Base-by-base conservation (phyloP, 2,329 filamentous ascomycete species). In the Aaosphaeria pasadenensis region DNA sequence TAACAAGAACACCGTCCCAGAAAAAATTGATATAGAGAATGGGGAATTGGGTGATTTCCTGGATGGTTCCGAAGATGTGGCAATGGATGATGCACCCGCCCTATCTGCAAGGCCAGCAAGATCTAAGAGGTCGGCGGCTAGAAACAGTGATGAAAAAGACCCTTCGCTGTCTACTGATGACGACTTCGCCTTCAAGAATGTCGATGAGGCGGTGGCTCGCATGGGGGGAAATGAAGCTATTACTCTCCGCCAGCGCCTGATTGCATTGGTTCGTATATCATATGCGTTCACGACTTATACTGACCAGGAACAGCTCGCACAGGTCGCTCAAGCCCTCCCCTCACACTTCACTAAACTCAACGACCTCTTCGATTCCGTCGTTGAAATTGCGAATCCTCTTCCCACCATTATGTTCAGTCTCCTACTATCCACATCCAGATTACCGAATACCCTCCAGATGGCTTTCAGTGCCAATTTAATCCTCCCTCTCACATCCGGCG, bases 21-120 rank as follows among this genome's bases (percentile, higher is more conserved):
- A 67, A 30, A 71, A 63, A 45, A 43, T 85, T 6, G 80, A 86
- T 48, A 64, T 86, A 5, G 80, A 84, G 11, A 81, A 84, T 30
- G 77, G 80, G 39, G 74, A 82, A 45, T 83, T 80, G 47, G 82
- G 79, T 9, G 80, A 84, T 53, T 86, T 86, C 56, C 73, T 85
- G 28, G 57, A 53, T 7, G 60, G 57, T 29, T 67, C 67, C 5
- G 64, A 70, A 11, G 63, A 69, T 39, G 53, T 51, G 11, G 32
- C 52, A 1, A 64, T 63, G 56, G 53, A 56, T 13, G 59, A 65
- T 36, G 48, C 39, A 7, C 41, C 41, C 9, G 17, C 2, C 39
- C 11, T 36, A 9, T 36, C 39, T 11, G 24, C 39, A 11, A 40
- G 39, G 17, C 24, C 39, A 40, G 9, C 11, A 11, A 40, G 33